phyloP scores from a whole-genome alignment of 2,329 filamentous ascomycete genomes.

The Ophiocordyceps camponoti-leonardi region DNA sequence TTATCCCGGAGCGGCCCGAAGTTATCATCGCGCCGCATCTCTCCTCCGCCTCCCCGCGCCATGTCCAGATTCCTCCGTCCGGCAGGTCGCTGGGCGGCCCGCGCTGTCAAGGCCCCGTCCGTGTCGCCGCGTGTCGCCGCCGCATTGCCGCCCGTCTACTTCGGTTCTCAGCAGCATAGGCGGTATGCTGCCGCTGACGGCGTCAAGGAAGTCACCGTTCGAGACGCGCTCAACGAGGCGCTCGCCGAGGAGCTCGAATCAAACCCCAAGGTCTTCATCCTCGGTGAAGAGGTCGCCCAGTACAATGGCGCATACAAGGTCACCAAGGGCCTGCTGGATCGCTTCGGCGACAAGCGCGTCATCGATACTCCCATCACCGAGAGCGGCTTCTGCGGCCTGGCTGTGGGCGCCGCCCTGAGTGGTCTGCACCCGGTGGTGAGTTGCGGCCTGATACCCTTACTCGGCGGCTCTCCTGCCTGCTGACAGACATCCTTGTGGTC shows the following conservation, averaged over 20 bases:
- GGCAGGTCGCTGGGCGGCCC: conserved; percentile 28
- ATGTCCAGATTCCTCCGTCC: conserved; percentile 37
- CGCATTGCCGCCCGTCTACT: conserved; percentile 13
- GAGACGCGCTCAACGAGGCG: conserved; percentile 95
- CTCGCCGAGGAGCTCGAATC: conserved; percentile 91
- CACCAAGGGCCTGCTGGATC: conserved; percentile 91
- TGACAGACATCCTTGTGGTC: conserved; percentile 1
- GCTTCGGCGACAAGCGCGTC: conserved; percentile 91
- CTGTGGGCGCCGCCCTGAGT: conserved; percentile 85
- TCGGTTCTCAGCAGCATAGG: conserved; percentile 28
- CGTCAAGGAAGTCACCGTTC: conserved; percentile 85
- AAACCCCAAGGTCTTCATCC: conserved; percentile 87
- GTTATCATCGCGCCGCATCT: background rate
- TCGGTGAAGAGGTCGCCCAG: conserved; percentile 97
- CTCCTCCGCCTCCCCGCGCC: conserved; percentile 3
- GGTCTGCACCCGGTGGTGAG: conserved; percentile 86
- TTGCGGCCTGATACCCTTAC: conserved; percentile 8
- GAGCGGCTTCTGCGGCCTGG: conserved; percentile 84
- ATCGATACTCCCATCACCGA: conserved; percentile 99
- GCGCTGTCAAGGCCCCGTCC: conserved; percentile 16
- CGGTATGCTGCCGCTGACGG: conserved; percentile 44
- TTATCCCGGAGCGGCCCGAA: background rate
- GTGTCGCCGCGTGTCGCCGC: conserved; percentile 18
- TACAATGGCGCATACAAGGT: conserved; percentile 99
- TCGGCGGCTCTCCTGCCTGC: background rate